Base-by-base conservation (phyloP, 176 grass and related monocot species). In the Carex littledalei region DNA sequence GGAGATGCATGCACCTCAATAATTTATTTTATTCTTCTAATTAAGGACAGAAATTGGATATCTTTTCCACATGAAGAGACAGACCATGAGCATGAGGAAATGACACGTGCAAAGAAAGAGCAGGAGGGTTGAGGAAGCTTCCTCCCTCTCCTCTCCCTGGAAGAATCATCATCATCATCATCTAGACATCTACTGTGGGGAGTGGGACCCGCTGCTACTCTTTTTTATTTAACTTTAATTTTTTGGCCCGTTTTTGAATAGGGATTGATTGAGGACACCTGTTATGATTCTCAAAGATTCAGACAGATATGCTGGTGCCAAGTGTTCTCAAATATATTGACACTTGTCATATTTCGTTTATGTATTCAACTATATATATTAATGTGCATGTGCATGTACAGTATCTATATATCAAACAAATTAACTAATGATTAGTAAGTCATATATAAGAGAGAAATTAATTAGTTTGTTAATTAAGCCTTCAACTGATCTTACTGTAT, bases 41-140 rank as follows among this genome's bases (percentile, higher is more conserved):
- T 78, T 32, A 56, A 56, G 13, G 50, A 34, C 74, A 77, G 62
- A 50, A 66, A 83, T 45, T 16, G n/a, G 22, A 82, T 82, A 67
- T 83, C 20, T 67, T 24, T 13, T 24, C n/a, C 18, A 52, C 35
- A 24, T 29, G 5, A n/a, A 0, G 57, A 50, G 62, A 8, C 3
- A n/a, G n/a, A n/a, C n/a, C 16, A 29, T 29, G 1, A 29, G 1
- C 29, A 15, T 37, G 39, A 83, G 18, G 24, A 49, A 5, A 0
- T 43, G 79, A 55, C 81, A 83, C 62, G 81, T 83, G 81, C 5
- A 83, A 50, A 83, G 81, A 68, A 41, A 16, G 9, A 31, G 5
- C 14, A 14, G 24, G 39, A 83, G 20, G 41, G 24, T 39, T 34
- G 67, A 34, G 35, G 81, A 83, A 83, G 61, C 7, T 83, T 83